Evolutionary conservation across 352 stramenopile genomes (phyloP).

Genomic region (Phytopythium sindhum): DNA sequence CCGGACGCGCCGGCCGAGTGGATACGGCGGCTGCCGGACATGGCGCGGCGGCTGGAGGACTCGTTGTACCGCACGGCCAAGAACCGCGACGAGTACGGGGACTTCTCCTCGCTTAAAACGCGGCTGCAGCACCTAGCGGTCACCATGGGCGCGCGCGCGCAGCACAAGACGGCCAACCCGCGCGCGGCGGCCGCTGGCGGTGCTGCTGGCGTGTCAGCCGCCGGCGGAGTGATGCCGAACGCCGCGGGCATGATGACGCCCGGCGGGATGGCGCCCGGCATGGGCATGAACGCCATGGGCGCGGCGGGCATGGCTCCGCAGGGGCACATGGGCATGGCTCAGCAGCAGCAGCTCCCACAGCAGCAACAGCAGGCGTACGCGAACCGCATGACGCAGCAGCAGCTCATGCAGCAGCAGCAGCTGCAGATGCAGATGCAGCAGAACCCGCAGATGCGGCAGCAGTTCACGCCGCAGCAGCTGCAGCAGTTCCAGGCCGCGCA

Average conservation of each 20-base stretch:
- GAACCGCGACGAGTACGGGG: constrained; percentile 94
- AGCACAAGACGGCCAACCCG: constrained; percentile 71
- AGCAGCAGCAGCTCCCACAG: constrained; percentile 65
- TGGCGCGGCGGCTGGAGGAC: constrained; percentile 97
- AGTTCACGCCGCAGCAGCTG: constrained; percentile 77
- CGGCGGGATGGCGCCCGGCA: constrained; percentile 32
- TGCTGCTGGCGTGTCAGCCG: constrained; percentile 11
- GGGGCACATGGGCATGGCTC: constrained; percentile 40
- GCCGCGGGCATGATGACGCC: constrained; percentile 43
- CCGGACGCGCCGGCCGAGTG: constrained; percentile 96
- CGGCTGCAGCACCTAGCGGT: constrained; percentile 95
- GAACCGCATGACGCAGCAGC: constrained; percentile 59
- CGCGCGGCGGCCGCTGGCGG: constrained; percentile 31
- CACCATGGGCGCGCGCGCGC: constrained; percentile 80
- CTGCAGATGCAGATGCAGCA: constrained; percentile 81
- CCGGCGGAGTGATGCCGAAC: constrained; percentile 15
- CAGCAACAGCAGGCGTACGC: constrained; percentile 7
- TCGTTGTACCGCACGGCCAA: constrained; percentile 94
- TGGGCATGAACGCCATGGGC: constrained; percentile 46
- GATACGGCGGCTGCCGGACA: constrained; percentile 97
- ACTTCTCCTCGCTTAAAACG: constrained; percentile 95
- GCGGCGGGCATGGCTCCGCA: constrained; percentile 1
- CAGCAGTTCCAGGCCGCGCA: constrained; percentile 76
- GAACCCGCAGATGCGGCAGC: constrained; percentile 77
- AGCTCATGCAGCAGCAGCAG: constrained; percentile 78